Evolutionary conservation across 1,139 yeast genomes (phyloP).

Genomic region (Sugiyamaella pinicola): DNA sequence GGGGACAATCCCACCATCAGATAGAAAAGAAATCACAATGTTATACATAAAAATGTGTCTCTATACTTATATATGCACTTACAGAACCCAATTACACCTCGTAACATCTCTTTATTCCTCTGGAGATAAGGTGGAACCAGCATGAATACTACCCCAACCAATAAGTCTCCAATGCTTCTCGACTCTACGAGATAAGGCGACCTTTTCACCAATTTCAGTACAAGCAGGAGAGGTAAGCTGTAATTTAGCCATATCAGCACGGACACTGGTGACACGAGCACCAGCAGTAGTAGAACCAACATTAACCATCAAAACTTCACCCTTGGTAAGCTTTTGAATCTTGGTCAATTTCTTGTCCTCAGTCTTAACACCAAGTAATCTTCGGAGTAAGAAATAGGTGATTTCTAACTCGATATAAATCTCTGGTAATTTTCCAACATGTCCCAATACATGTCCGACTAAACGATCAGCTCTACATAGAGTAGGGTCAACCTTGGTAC

Average conservation of each 20-base stretch:
- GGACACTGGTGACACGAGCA: constrained; percentile 96
- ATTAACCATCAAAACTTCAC: constrained; percentile 97
- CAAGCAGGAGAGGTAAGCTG: constrained; percentile 98
- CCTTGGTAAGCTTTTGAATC: constrained; percentile 90
- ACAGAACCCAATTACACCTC: constrained; percentile 9
- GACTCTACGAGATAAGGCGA: constrained; percentile 97
- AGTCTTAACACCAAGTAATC: constrained; percentile 97
- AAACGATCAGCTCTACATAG: constrained; percentile 98
- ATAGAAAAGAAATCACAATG: neutral
- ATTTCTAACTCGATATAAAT: constrained; percentile 97
- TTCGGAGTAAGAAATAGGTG: constrained; percentile 93
- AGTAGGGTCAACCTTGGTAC: constrained; percentile 98
- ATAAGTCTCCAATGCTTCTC: constrained; percentile 99
- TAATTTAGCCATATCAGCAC: constrained; percentile 99
- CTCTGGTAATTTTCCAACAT: constrained; percentile 92
- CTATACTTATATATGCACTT: constrained; percentile 15
- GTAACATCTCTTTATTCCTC: constrained; percentile 26
- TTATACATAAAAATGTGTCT: constrained; percentile 11
- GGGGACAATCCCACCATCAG: too few relatives aligned
- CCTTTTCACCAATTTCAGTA: constrained; percentile 97
- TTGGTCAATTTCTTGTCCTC: constrained; percentile 97
- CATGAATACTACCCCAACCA: constrained; percentile 99
- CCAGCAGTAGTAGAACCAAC: constrained; percentile 99
- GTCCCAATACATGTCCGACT: constrained; percentile 99
- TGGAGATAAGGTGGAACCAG: constrained; percentile 57